Evolutionary conservation across 768 basidiomycete genomes (phyloP), one percentile per base, ranked within the genome.

Genomic region (Tubosaeta brunneosetosa): DNA sequence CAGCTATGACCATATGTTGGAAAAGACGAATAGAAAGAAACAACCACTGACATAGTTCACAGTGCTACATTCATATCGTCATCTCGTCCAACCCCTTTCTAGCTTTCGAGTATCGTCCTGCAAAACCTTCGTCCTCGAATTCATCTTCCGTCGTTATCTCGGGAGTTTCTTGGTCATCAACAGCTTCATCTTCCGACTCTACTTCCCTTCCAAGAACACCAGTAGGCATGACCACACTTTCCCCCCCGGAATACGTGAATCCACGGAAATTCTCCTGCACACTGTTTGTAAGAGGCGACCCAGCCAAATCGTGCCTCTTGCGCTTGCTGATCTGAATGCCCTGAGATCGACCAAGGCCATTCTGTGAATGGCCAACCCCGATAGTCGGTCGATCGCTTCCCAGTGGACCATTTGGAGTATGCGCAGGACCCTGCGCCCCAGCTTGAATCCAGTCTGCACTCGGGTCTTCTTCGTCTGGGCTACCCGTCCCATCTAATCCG

Each of bases 261-360:
- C 95, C 95, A 43, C 87, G 80, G 71, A 98, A 98, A 66, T 97
- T 93, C 73, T 94, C 94, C 73, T 98, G 94, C 43, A 97, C 90
- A 64, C 87, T 91, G 67, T 76, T 91, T 56, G 94, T 94, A 64
- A 97, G 74, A 37, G 91, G 92, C 31, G 80, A 84, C 11, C 82
- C 84, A 38, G 61, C 72, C 29, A 66, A 67, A 14, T 68, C 73
- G 17, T 74, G 73, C 57, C 71, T 72, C 66, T 74, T 78, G 68
- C 71, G 73, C 56, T 73, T 74, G 50, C 67, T 71, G 58, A 84
- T 86, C 63, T 81, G 75, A 53, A 85, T 85, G 8, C 62, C 67
- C 58, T 70, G 67, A 33, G 61, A 44, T 44, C 33, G 58, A 19
- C 47, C 47, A 41, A 57, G 44, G 22, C 52, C 59, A 36, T 61